Conservation (phyloP, 345 rosid genomes). For the Triadica sebifera region DNA sequence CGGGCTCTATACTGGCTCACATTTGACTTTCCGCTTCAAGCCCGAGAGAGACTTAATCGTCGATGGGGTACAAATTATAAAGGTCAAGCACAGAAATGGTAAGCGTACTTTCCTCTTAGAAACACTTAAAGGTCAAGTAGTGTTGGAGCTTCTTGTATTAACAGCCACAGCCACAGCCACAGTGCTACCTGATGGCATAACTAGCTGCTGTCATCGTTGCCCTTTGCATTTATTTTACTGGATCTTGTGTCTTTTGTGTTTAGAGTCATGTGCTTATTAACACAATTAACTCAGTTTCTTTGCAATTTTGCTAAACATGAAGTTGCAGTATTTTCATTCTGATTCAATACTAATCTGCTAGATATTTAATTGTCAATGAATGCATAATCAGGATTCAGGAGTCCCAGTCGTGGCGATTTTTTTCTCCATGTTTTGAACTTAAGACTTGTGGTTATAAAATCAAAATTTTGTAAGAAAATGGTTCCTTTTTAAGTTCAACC, state of each 20-base stretch:
- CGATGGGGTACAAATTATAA: slow-evolving; percentile 65
- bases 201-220: background rate
- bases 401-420: background rate
- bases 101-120: slow-evolving; percentile 1
- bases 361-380: background rate
- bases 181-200: too few species aligned
- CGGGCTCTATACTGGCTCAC: slow-evolving; percentile 78
- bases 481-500: slow-evolving; percentile 75
- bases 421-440: background rate
- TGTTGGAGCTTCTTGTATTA: too few species aligned
- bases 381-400: background rate
- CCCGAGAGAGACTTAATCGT: slow-evolving; percentile 46
- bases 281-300: background rate
- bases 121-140: too few species aligned
- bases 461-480: slow-evolving; percentile 25
- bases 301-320: background rate
- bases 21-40: slow-evolving; percentile 58
- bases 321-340: background rate
- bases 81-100: slow-evolving; percentile 91
- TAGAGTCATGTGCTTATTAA: background rate
- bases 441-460: background rate
- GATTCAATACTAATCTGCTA: background rate
- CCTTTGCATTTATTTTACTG: background rate
- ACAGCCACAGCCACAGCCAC: too few species aligned
- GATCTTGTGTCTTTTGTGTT: background rate